phyloP scores from a whole-genome alignment of 1,284 basidiomycete species.

The Schizophyllum commune region DNA sequence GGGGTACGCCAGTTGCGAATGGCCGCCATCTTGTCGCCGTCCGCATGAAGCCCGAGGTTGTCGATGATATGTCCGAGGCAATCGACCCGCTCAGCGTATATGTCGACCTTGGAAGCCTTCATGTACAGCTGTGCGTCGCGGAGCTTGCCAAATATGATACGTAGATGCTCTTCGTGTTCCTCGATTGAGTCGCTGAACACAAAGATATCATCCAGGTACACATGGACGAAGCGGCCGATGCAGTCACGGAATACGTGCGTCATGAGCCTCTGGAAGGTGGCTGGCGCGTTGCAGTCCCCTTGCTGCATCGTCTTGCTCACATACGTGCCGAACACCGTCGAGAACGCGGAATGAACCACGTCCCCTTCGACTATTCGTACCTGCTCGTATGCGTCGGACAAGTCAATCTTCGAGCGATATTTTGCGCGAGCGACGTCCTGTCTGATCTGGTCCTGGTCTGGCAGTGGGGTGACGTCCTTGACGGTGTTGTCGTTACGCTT shows the following conservation, averaged over 20 bases:
- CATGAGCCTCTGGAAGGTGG: slow-evolving; percentile 20
- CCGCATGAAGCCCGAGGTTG: slow-evolving; percentile 15
- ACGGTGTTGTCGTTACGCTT: slow-evolving; percentile 16
- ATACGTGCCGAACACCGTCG: slow-evolving; percentile 24
- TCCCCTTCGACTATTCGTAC: slow-evolving; percentile 21
- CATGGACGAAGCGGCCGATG: slow-evolving; percentile 22
- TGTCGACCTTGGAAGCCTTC: background rate
- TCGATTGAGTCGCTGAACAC: slow-evolving; percentile 21
- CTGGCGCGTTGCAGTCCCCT: slow-evolving; percentile 22
- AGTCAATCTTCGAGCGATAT: slow-evolving; percentile 19
- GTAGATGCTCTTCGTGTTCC: slow-evolving; percentile 21
- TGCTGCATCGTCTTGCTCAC: slow-evolving; percentile 21
- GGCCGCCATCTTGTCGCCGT: slow-evolving; percentile 13
- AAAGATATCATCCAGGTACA: slow-evolving; percentile 24
- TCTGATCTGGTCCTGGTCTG: slow-evolving; percentile 19
- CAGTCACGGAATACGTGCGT: slow-evolving; percentile 20
- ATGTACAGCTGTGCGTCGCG: background rate
- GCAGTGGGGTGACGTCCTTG: slow-evolving; percentile 12
- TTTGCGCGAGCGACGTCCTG: slow-evolving; percentile 5
- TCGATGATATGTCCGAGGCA: slow-evolving; percentile 10
- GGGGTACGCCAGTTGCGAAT: slow-evolving; percentile 19
- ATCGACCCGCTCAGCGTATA: background rate
- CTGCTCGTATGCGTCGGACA: slow-evolving; percentile 24
- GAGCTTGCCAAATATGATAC: background rate
- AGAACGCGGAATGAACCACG: slow-evolving; percentile 14